A percentile compares a stretch with the other conserved stretches of the same genome.
Evolutionary conservation across 352 stramenopile species (phyloP).

Genomic region (Phytophthora pisi): DNA sequence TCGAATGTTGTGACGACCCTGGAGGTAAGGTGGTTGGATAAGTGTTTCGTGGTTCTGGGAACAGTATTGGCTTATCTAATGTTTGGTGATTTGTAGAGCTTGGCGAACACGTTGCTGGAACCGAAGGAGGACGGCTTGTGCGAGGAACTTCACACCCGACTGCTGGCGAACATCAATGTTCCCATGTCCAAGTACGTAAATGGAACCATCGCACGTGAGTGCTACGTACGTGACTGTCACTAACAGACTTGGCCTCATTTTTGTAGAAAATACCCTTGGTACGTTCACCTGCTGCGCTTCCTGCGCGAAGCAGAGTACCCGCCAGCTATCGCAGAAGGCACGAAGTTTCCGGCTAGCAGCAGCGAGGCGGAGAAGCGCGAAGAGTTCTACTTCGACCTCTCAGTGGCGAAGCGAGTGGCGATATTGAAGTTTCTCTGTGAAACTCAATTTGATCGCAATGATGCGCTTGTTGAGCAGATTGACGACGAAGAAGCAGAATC

Average conservation of each 20-base stretch:
- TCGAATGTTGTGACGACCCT: conserved; percentile 50
- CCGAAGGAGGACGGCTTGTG: conserved; percentile 43
- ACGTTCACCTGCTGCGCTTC: conserved; percentile 52
- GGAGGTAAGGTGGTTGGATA: conserved; percentile 31
- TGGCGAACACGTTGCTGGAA: conserved; percentile 45
- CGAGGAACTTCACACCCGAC: conserved; percentile 50
- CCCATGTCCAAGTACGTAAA: conserved; percentile 51
- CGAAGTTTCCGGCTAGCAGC: conserved; percentile 22
- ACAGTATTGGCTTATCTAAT: not conserved
- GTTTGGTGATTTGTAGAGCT: conserved; percentile 17
- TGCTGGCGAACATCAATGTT: conserved; percentile 56
- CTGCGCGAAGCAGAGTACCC: conserved; percentile 43
- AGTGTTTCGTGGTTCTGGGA: not conserved
- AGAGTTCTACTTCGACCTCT: conserved; percentile 55
- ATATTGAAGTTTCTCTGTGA: conserved; percentile 72
- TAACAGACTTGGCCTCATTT: not conserved
- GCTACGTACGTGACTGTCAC: not conserved
- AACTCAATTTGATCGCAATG: conserved; percentile 70
- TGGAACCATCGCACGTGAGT: not conserved
- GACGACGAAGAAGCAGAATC: conserved; percentile 56
- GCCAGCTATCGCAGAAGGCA: conserved; percentile 20
- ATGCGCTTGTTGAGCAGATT: conserved; percentile 58
- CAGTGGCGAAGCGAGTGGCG: conserved; percentile 45
- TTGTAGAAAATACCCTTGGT: conserved; percentile 53
- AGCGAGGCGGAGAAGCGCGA: conserved; percentile 28